Base-by-base conservation (phyloP, 2,329 filamentous ascomycete species). In the Plectosphaerella sp. region DNA sequence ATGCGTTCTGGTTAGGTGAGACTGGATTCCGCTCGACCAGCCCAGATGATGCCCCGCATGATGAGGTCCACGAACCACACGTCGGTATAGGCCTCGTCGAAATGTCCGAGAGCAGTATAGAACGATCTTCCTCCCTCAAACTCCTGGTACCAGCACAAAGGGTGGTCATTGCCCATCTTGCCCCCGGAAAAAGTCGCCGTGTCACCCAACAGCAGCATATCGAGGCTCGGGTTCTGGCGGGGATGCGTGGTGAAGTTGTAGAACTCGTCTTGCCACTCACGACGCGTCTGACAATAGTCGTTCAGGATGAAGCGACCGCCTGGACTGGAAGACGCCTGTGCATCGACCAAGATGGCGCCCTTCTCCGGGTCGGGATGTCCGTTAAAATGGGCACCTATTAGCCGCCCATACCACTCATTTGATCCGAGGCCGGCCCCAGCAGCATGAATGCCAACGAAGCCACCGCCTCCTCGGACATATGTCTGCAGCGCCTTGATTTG, bases 21-120 rank as follows among this genome's bases (percentile, higher is more conserved):
- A 2, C 4, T 33, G 28, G 28, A 33, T 33, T 55, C 55, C n/a
- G 24, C 39, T 11, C 48, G 41, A 9, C 53, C 51, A 16, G 53
- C 51, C 55, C 53, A 58, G 7, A 55, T 15, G 43, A 57, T 52
- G 3, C 47, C 57, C 20, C 48, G 48, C 20, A 41, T 37, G 41
- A 58, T 16, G 48, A 52, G 37, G n/a, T 39, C 51, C 45, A 57
- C 52, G 22, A 52, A 59, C 53, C 50, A 57, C n/a, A 60, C 58
- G 18, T 75, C 63, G 39, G 60, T 56, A 52, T 70, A 75, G 3
- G 71, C 67, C 48, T 67, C 63, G 14, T 66, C 66, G 55, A 72
- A 75, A 51, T 74, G 72, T 5, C 72, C 72, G 16, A 75, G 59
- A 2, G 71, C 62, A 9, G 70, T 72, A 55, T 74, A 72, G 51